These are phyloP conservation scores for Russula sp. DNA, from an alignment of 768 basidiomycete genomes.

Conservation along the genomic window DNA sequence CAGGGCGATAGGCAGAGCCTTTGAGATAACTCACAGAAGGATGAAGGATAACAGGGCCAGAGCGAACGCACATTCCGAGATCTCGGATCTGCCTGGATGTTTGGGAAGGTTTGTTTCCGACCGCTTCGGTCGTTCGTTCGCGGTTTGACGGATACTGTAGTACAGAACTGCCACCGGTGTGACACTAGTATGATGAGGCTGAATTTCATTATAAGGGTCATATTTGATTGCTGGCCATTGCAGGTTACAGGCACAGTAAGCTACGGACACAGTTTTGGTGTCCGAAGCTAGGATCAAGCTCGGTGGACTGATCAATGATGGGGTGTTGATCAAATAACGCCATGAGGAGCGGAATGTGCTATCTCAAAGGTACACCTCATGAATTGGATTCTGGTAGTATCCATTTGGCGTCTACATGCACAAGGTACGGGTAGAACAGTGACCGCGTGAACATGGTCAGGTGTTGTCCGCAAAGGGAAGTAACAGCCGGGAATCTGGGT, in stretches of 20 bases:
- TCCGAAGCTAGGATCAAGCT: neutral
- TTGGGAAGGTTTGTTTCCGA: neutral
- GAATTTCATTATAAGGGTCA: neutral
- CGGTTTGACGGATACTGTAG: neutral
- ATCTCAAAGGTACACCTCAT: neutral
- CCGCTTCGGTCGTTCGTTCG: neutral
- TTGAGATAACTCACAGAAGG: neutral
- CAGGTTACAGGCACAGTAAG: neutral
- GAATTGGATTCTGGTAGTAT: neutral
- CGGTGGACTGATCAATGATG: conserved; percentile 3
- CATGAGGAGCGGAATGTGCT: neutral
- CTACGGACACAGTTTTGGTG: neutral
- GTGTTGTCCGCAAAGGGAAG: neutral
- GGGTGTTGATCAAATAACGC: neutral
- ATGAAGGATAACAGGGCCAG: neutral
- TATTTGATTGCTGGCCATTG: neutral
- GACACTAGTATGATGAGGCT: neutral
- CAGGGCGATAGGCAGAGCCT: neutral
- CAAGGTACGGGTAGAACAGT: neutral
- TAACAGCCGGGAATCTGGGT: neutral
- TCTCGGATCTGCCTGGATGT: neutral
- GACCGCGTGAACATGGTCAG: conserved; percentile 9
- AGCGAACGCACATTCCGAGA: neutral
- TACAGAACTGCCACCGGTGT: neutral
- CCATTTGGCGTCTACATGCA: conserved; percentile 2